Evolutionary conservation across 2,329 filamentous ascomycete species (phyloP).

Genomic region (Claviceps digitariae): DNA sequence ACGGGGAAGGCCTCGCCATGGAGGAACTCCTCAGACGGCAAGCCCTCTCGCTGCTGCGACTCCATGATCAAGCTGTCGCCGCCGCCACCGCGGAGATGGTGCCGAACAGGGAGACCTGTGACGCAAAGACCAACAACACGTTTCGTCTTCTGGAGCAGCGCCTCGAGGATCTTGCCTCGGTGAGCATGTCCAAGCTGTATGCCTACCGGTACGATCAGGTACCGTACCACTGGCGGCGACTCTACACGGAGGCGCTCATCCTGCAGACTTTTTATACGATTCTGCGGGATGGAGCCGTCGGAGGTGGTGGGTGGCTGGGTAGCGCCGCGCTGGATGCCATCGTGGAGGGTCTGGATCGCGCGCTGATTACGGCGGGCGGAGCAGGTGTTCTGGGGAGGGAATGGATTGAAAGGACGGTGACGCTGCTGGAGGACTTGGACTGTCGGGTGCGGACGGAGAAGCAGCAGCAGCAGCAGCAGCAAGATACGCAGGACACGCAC

Average conservation of each 20-base stretch:
- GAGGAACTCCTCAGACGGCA: conserved; percentile 17
- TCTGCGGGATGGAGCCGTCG: conserved; percentile 6
- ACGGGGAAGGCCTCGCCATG: too few relatives aligned
- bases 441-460: conserved; percentile 6
- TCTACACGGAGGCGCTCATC: conserved; percentile 60
- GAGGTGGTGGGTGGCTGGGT: conserved; percentile 1
- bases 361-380: conserved; percentile 61
- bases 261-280: conserved; percentile 38
- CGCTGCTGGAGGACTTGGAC: conserved; percentile 21
- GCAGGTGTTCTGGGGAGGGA: conserved; percentile 35
- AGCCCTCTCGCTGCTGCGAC: conserved; percentile 12
- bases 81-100: neutral
- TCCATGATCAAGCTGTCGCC: conserved; percentile 13
- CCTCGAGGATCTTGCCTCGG: conserved; percentile 40
- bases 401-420: conserved; percentile 40
- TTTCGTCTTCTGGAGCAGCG: conserved; percentile 23
- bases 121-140: conserved; percentile 3
- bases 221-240: conserved; percentile 51
- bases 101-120: neutral
- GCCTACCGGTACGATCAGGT: conserved; percentile 55
- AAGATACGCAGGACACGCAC: too few relatives aligned
- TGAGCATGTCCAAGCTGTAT: conserved; percentile 56
- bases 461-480: too few relatives aligned
- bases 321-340: conserved; percentile 33
- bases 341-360: conserved; percentile 58